Percentiles rank a stretch among this genome's conserved stretches.
phyloP scores from a whole-genome alignment of 208 protist genomes.

The Tetramitus jugosus region DNA sequence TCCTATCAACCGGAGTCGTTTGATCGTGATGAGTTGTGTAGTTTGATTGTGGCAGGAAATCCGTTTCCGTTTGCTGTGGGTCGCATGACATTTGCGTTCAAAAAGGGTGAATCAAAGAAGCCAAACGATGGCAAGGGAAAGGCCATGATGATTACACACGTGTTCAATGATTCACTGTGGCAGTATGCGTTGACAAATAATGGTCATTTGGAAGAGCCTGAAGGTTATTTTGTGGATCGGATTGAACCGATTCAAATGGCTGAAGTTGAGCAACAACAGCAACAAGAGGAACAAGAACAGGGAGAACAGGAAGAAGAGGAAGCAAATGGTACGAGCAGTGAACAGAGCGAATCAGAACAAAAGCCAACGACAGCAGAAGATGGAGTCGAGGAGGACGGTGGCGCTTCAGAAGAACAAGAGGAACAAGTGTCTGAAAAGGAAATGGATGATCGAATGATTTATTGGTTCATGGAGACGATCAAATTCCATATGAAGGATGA shows the following conservation, averaged over 20 bases:
- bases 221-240: not conserved
- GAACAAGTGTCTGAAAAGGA: not conserved
- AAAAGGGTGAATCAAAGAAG: not conserved
- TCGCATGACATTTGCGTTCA: not conserved
- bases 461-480: not conserved
- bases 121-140: no score
- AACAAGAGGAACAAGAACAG: not conserved
- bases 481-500: not conserved
- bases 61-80: slow-evolving; percentile 4
- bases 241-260: not conserved
- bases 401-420: not conserved
- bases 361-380: not conserved
- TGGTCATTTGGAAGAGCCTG: not conserved
- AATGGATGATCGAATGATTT: not conserved
- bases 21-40: not conserved
- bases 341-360: not conserved
- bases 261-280: not conserved
- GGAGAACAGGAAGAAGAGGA: not conserved
- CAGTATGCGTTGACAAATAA: not conserved
- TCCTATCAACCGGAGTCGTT: not conserved
- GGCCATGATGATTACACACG: not conserved
- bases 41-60: not conserved
- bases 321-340: not conserved
- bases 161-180: not conserved
- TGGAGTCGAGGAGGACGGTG: not conserved